Base-by-base conservation (phyloP, 345 rosid species). In the Brassica cretica region DNA sequence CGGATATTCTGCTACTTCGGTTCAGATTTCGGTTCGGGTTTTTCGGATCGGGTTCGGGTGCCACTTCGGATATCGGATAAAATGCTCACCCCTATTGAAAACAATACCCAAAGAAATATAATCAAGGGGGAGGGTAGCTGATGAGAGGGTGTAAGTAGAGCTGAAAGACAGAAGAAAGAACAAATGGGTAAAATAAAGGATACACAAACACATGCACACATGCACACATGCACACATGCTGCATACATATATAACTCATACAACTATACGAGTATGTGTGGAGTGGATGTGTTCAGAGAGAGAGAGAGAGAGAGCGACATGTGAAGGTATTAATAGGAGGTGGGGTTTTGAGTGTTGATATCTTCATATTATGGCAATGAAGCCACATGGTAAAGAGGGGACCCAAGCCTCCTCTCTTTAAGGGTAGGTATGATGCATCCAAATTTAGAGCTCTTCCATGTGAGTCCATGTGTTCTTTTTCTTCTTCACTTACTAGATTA, bases 391-490 rank as follows among this genome's bases (percentile, higher is more conserved):
- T 66, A 71, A 37, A 64, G 77, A 66, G 27, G 56, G 68, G 60
- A 66, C 63, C 72, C 44, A 58, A 78, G 21, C 55, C 73, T 30
- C 21, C 68, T 72, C 73, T 72, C 68, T 78, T 78, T 72, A 41
- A 78, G 81, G 55, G 81, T 78, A 78, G 78, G 41, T 73, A 11
- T 73, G 74, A 78, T 78, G 16, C 58, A 78, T 32, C 74, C 58
- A 32, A 44, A 41, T 73, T 78, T 55, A 78, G 77, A 73, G 16
- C 55, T 46, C 9, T 67, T 73, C 58, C 78, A 78, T 78, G 82
- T 78, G 82, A 73, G 70, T 78, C 82, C 82, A 78, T 78, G 78
- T 78, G 82, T 73, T 51, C 8, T 58, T 29, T 66, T 64, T 66
- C 25, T 24, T 77, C 60, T 6, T 16, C 55, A 19, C 21, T 19